phyloP scores from a whole-genome alignment of 73 alveolate genomes.

The Paramecium caudatum region DNA sequence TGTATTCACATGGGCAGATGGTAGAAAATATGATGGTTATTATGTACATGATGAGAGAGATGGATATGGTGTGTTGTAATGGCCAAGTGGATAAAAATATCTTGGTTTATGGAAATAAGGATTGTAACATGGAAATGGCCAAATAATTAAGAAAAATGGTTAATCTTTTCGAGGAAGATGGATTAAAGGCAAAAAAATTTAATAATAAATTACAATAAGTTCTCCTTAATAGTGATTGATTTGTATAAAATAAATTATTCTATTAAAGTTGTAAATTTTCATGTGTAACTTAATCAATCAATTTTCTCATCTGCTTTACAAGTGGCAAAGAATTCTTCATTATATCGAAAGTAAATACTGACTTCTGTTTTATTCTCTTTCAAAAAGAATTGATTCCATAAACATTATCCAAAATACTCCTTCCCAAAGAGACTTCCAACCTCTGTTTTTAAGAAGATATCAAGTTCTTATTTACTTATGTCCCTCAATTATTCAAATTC shows the following conservation, averaged over 20 bases:
- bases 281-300: too few species aligned
- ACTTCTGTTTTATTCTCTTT: neutral
- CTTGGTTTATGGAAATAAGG: constrained; percentile 49
- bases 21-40: constrained; percentile 67
- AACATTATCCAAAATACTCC: constrained; percentile 2
- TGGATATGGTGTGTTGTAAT: constrained; percentile 51
- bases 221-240: too few species aligned
- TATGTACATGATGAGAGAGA: constrained; percentile 55
- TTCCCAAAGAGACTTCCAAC: neutral
- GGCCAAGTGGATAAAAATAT: constrained; percentile 51
- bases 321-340: too few species aligned
- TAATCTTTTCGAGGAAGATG: neutral
- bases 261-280: too few species aligned
- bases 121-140: constrained; percentile 39
- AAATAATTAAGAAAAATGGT: constrained; percentile 20
- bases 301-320: too few species aligned
- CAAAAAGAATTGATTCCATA: neutral
- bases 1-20: constrained; percentile 74
- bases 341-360: too few species aligned
- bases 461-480: neutral
- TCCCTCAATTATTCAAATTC: neutral
- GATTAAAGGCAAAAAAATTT: constrained; percentile 47
- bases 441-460: neutral
- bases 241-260: too few species aligned
- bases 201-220: neutral